Conservation (phyloP, 2,329 filamentous ascomycete genomes). For the Paracorniculantispora psalliotae region DNA sequence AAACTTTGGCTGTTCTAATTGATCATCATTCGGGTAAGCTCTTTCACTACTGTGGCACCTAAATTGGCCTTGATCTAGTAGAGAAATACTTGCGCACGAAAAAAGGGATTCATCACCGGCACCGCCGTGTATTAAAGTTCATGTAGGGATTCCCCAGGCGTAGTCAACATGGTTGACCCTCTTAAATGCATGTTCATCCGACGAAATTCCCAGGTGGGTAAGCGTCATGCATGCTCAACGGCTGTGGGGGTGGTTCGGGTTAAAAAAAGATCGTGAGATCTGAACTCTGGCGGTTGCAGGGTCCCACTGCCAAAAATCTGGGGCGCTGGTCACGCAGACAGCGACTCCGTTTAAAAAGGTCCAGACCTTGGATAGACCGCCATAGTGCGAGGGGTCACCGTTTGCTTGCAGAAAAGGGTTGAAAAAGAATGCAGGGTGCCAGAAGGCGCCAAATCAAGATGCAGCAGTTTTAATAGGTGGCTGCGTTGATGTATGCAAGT, state of each 20-base stretch:
- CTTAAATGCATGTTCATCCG: not conserved
- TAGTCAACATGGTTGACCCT: not conserved
- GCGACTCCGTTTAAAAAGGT: constrained; percentile 12
- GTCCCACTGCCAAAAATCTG: constrained; percentile 9
- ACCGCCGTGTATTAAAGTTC: not conserved
- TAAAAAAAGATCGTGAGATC: constrained; percentile 13
- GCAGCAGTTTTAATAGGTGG: not conserved
- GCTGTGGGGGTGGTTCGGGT: constrained; percentile 1
- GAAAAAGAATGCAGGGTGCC: not conserved
- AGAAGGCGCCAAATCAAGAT: not conserved
- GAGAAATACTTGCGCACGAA: too few relatives aligned
- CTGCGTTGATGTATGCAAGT: not conserved
- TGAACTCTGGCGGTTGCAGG: constrained; percentile 1
- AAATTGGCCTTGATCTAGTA: too few relatives aligned
- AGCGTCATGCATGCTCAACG: constrained; percentile 1
- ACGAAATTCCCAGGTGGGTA: not conserved
- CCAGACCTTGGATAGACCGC: constrained; percentile 5
- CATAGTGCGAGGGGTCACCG: not conserved
- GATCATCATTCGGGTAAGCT: too few relatives aligned
- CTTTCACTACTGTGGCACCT: too few relatives aligned
- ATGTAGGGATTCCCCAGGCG: too few relatives aligned
- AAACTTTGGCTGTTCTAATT: too few relatives aligned
- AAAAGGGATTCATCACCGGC: not conserved
- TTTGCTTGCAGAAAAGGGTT: not conserved
- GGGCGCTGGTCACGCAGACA: not conserved